phyloP scores from a whole-genome alignment of 192 early-diverging fungal genomes.

The Rhizophagus sp. region DNA sequence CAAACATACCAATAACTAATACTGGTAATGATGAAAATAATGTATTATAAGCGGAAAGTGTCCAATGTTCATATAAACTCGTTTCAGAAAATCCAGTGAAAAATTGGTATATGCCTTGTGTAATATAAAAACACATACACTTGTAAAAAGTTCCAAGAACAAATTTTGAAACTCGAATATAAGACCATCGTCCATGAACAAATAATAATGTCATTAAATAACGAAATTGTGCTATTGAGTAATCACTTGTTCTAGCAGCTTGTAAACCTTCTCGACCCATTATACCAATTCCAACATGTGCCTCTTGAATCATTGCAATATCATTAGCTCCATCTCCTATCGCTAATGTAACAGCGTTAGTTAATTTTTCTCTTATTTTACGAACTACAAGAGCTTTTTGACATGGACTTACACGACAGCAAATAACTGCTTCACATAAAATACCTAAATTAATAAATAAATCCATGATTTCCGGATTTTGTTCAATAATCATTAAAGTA shows the following conservation, averaged over 20 bases:
- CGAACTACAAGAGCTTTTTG: slow-evolving; percentile 90
- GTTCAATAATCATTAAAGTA: slow-evolving; percentile 48
- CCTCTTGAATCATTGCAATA: slow-evolving; percentile 94
- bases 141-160: slow-evolving; percentile 87
- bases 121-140: slow-evolving; percentile 76
- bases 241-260: slow-evolving; percentile 85
- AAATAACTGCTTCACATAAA: slow-evolving; percentile 81
- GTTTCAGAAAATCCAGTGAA: slow-evolving; percentile 77
- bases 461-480: slow-evolving; percentile 51
- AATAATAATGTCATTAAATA: slow-evolving; percentile 80
- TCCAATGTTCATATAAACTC: slow-evolving; percentile 74
- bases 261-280: slow-evolving; percentile 86
- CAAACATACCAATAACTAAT: slow-evolving; percentile 78
- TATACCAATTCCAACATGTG: slow-evolving; percentile 91
- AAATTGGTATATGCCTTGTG: slow-evolving; percentile 76
- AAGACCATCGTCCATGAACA: slow-evolving; percentile 91
- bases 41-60: slow-evolving; percentile 80
- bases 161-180: slow-evolving; percentile 78
- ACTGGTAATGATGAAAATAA: slow-evolving; percentile 81
- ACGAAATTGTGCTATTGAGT: slow-evolving; percentile 86
- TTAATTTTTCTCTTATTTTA: slow-evolving; percentile 54
- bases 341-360: slow-evolving; percentile 65
- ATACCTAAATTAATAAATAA: slow-evolving; percentile 76
- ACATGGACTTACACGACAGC: slow-evolving; percentile 85
- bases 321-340: slow-evolving; percentile 98